These are phyloP conservation scores for Zygoascus biomembranicola DNA, from an alignment of 805 yeast genomes.

Conservation along the genomic window DNA sequence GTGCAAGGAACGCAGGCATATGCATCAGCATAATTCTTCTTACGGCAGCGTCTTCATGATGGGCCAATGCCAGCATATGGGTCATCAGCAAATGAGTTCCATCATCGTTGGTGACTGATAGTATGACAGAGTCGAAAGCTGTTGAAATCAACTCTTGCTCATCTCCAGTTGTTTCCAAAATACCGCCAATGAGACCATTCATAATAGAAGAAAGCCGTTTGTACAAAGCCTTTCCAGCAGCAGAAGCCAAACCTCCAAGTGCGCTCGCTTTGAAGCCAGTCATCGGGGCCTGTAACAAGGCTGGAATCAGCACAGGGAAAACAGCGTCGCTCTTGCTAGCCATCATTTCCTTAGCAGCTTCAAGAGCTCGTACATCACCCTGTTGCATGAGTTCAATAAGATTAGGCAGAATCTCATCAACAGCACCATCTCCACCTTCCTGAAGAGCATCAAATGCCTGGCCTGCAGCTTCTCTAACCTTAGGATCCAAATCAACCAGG, in stretches of 20 bases:
- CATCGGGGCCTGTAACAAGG: constrained; percentile 73
- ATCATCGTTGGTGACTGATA: constrained; percentile 65
- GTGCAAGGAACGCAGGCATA: constrained; percentile 61
- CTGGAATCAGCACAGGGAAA: constrained; percentile 88
- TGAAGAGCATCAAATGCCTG: constrained; percentile 83
- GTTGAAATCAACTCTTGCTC: constrained; percentile 32
- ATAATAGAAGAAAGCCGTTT: constrained; percentile 66
- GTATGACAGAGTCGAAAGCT: constrained; percentile 60
- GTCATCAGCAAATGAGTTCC: constrained; percentile 82
- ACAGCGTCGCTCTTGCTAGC: constrained; percentile 80
- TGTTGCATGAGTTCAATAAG: constrained; percentile 60
- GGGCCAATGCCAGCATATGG: constrained; percentile 65
- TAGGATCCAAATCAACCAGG: constrained; percentile 60
- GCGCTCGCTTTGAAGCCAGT: constrained; percentile 82
- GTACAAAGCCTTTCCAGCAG: constrained; percentile 77
- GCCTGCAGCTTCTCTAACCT: constrained; percentile 88
- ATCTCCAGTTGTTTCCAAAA: constrained; percentile 31
- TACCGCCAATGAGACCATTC: constrained; percentile 47
- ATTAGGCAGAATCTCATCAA: constrained; percentile 83
- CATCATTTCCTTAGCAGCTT: constrained; percentile 89
- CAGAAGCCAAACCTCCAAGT: constrained; percentile 76
- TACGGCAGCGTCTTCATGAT: constrained; percentile 61
- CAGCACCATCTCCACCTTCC: constrained; percentile 41
- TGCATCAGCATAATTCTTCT: constrained; percentile 40
- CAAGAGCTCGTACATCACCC: constrained; percentile 54